Evolutionary conservation across 805 yeast genomes (phyloP).

Genomic region (Starmerella riodocensis): DNA sequence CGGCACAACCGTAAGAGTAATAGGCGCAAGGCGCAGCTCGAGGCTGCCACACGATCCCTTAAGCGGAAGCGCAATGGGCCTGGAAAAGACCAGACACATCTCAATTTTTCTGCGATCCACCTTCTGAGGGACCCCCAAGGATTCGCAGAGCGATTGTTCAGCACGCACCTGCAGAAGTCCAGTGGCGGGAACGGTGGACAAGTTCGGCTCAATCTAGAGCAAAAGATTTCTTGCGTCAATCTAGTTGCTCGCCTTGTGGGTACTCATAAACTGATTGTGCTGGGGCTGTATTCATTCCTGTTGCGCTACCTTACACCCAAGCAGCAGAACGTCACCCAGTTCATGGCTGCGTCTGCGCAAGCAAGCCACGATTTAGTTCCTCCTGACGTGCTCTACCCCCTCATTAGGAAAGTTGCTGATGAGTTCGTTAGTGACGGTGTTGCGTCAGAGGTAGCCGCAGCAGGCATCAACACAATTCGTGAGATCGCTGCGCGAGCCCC

Average conservation of each 20-base stretch:
- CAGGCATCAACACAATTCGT: conserved; percentile 89
- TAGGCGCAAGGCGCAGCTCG: conserved; percentile 70
- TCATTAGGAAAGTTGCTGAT: conserved; percentile 86
- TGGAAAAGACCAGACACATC: conserved; percentile 48
- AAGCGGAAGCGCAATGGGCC: conserved; percentile 39
- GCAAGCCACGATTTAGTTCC: conserved; percentile 95
- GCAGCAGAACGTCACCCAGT: conserved; percentile 85
- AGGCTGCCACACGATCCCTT: conserved; percentile 52
- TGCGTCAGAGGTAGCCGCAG: conserved; percentile 93
- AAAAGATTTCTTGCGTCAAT: conserved; percentile 77
- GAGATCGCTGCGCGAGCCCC: conserved; percentile 92
- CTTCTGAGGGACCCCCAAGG: conserved; percentile 94
- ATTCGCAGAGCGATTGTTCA: conserved; percentile 76
- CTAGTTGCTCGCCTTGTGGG: conserved; percentile 81
- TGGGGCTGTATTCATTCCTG: conserved; percentile 81
- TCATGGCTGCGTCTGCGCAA: conserved; percentile 95
- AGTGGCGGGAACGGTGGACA: conserved; percentile 37
- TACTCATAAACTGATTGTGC: conserved; percentile 79
- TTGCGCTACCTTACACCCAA: conserved; percentile 86
- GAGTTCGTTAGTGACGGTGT: conserved; percentile 98
- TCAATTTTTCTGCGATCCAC: conserved; percentile 92
- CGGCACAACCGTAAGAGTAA: conserved; percentile 69
- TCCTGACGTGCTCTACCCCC: conserved; percentile 71
- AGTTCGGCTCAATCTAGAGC: conserved; percentile 69
- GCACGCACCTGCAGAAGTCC: conserved; percentile 39